phyloP scores from a whole-genome alignment of 345 rosid genomes.

The Clausena lansium region DNA sequence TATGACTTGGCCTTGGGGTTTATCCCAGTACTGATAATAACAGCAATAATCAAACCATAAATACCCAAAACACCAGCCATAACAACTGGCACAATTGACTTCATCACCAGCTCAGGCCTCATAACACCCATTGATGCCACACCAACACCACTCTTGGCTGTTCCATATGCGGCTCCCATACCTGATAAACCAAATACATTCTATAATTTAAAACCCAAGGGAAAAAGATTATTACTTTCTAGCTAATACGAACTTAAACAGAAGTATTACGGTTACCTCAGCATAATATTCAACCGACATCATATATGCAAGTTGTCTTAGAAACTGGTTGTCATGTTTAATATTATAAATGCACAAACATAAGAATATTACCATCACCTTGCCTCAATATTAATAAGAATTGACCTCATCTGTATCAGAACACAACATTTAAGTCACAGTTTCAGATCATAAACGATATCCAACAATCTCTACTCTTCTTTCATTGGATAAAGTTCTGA shows the following conservation, averaged over 20 bases:
- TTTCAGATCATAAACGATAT: neutral
- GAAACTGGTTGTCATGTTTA: neutral
- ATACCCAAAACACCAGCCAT: conserved; percentile 99
- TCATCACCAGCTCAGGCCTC: conserved; percentile 97
- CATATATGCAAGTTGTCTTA: neutral
- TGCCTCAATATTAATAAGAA: neutral
- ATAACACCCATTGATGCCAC: conserved; percentile 96
- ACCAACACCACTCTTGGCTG: conserved; percentile 95
- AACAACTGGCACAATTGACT: conserved; percentile 94
- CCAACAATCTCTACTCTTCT: neutral
- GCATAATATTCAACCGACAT: neutral
- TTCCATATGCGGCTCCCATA: conserved; percentile 98
- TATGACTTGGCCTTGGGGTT: conserved; percentile 92
- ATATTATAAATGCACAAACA: neutral
- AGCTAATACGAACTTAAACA: neutral
- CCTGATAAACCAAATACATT: conserved; percentile 37
- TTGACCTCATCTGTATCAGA: neutral
- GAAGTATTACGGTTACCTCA: neutral
- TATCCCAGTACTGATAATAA: conserved; percentile 87
- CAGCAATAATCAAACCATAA: conserved; percentile 90
- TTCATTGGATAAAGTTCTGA: neutral
- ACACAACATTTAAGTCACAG: neutral
- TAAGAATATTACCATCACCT: neutral
- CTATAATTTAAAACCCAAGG: neutral
- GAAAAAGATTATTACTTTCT: neutral